Evolutionary conservation across 2,329 filamentous ascomycete species (phyloP).

Genomic region (Penicillium brasilianum): DNA sequence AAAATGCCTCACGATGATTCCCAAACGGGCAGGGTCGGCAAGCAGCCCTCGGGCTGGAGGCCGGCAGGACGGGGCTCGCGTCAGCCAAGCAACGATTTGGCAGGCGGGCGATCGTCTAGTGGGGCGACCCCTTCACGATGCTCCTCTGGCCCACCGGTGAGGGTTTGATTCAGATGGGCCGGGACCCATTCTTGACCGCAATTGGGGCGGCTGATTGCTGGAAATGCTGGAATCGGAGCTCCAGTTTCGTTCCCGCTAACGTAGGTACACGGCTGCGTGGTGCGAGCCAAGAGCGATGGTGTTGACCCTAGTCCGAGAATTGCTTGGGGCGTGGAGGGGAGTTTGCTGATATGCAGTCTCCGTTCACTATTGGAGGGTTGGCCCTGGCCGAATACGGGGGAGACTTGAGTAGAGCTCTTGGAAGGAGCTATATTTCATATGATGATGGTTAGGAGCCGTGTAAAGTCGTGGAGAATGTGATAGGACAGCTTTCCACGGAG

Average conservation of each 20-base stretch:
- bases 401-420: not conserved
- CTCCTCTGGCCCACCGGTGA: conserved; percentile 34
- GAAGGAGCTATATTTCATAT: not conserved
- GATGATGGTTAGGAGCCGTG: not conserved
- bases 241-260: conserved; percentile 33
- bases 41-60: conserved; percentile 22
- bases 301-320: conserved; percentile 1
- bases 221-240: conserved; percentile 14
- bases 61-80: conserved; percentile 12
- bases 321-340: not conserved
- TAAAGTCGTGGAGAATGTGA: not conserved
- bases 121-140: conserved; percentile 29
- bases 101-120: conserved; percentile 41
- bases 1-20: conserved; percentile 43
- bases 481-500: not conserved
- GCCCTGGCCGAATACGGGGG: not conserved
- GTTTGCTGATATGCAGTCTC: not conserved
- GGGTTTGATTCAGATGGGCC: conserved; percentile 27
- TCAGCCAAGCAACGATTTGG: conserved; percentile 30
- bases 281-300: conserved; percentile 30
- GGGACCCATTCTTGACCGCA: conserved; percentile 23
- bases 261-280: conserved; percentile 39
- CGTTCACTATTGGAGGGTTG: not conserved
- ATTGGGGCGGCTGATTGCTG: conserved; percentile 30
- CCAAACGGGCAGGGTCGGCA: conserved; percentile 31